A percentile compares a stretch with the other conserved stretches of the same genome.
These are phyloP conservation scores for Phytophthora brassicae DNA, from an alignment of 352 stramenopile species.

Conservation along the genomic window DNA sequence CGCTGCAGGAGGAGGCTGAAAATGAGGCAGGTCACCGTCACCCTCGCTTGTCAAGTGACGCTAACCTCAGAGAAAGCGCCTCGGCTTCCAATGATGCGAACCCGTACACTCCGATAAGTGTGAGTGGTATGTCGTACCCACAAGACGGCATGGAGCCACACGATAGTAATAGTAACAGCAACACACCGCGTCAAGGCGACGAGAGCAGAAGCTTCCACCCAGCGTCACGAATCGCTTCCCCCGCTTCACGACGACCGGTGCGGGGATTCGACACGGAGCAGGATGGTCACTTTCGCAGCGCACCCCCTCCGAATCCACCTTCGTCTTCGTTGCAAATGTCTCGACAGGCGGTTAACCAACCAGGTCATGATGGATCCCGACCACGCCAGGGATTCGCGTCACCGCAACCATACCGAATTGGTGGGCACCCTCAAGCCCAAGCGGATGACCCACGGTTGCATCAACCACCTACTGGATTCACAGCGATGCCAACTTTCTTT, in stretches of 20 bases:
- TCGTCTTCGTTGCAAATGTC: constrained; percentile 23
- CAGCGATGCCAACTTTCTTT: constrained; percentile 16
- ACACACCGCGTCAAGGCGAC: constrained; percentile 13
- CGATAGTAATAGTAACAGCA: constrained; percentile 31
- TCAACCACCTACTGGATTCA: constrained; percentile 17
- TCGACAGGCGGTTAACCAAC: constrained; percentile 18
- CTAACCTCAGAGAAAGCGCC: constrained; percentile 4
- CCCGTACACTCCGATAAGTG: constrained; percentile 13
- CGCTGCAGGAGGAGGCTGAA: constrained; percentile 20
- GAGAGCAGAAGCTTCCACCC: constrained; percentile 20
- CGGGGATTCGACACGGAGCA: constrained; percentile 33
- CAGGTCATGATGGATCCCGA: constrained; percentile 10
- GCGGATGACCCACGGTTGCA: constrained; percentile 20
- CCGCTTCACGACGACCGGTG: constrained; percentile 19
- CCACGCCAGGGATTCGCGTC: constrained; percentile 25
- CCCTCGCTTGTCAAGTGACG: constrained; percentile 18
- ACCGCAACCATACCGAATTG: constrained; percentile 25
- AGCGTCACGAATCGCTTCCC: constrained; percentile 20
- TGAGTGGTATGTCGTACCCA: constrained; percentile 12
- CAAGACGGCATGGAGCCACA: constrained; percentile 10
- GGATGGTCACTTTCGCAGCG: constrained; percentile 31
- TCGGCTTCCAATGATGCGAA: constrained; percentile 13
- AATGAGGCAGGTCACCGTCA: constrained; percentile 16
- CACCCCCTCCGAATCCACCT: constrained; percentile 3
- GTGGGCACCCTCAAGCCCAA: constrained; percentile 12